These are phyloP conservation scores for Benincasa hispida DNA, from an alignment of 306 rosid genomes.

Conservation along the genomic window DNA sequence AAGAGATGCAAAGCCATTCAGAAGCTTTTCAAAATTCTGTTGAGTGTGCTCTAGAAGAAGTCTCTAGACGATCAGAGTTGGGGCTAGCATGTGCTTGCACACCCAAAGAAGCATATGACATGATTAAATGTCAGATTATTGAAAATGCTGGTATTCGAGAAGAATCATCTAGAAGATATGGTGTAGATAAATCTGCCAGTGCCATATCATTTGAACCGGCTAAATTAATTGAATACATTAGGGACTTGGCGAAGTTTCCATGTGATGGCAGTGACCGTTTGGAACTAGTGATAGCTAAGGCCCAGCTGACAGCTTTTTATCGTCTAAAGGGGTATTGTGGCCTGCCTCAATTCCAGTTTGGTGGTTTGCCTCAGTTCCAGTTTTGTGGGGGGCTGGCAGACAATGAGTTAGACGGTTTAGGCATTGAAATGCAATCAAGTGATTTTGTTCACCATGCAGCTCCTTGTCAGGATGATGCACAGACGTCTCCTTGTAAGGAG, in stretches of 20 bases:
- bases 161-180: conserved; percentile 33
- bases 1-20: conserved; percentile 60
- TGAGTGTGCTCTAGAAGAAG: conserved; percentile 72
- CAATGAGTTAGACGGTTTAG: conserved; percentile 27
- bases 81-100: conserved; percentile 74
- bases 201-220: conserved; percentile 43
- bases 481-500: conserved; percentile 21
- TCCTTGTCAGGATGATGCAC: conserved; percentile 27
- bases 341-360: conserved; percentile 66
- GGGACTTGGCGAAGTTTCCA: conserved; percentile 49
- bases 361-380: conserved; percentile 70
- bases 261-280: conserved; percentile 38
- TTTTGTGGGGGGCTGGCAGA: conserved; percentile 46
- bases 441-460: conserved; percentile 27
- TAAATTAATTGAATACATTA: conserved; percentile 39
- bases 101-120: conserved; percentile 41
- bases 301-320: conserved; percentile 63
- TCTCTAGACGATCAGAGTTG: conserved; percentile 58
- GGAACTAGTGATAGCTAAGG: conserved; percentile 71
- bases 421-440: conserved; percentile 17
- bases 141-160: conserved; percentile 70
- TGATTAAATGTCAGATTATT: conserved; percentile 45
- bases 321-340: conserved; percentile 58
- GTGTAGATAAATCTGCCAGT: conserved; percentile 42
- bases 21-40: conserved; percentile 76